Evolutionary conservation across 805 yeast genomes (phyloP).

Genomic region (Yarrowia keelungensis): DNA sequence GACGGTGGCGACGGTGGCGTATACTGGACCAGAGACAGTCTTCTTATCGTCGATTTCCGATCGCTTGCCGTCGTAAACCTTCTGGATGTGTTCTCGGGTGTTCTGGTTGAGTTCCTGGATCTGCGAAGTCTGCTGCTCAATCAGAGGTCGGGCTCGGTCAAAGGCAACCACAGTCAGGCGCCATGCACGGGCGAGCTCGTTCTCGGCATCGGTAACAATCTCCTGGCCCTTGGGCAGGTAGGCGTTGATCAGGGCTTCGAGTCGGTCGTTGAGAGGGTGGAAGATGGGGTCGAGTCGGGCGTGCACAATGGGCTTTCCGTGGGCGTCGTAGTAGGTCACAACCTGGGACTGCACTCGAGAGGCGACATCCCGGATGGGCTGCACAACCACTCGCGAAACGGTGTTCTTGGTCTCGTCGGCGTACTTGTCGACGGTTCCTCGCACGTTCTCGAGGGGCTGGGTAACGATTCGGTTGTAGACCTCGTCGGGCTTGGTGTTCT

Average conservation of each 20-base stretch:
- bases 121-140: slow-evolving; percentile 42
- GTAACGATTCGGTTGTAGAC: slow-evolving; percentile 53
- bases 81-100: slow-evolving; percentile 42
- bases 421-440: slow-evolving; percentile 50
- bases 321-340: slow-evolving; percentile 59
- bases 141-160: slow-evolving; percentile 43
- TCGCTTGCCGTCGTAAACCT: slow-evolving; percentile 41
- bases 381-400: slow-evolving; percentile 58
- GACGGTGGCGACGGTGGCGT: slow-evolving; percentile 40
- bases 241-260: slow-evolving; percentile 56
- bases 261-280: slow-evolving; percentile 63
- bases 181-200: slow-evolving; percentile 64
- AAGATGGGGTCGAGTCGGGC: slow-evolving; percentile 68
- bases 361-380: slow-evolving; percentile 52
- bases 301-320: slow-evolving; percentile 69
- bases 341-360: slow-evolving; percentile 60
- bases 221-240: slow-evolving; percentile 56
- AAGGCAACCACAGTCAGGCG: slow-evolving; percentile 54
- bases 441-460: slow-evolving; percentile 51
- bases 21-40: slow-evolving; percentile 40
- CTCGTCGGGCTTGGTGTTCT: slow-evolving; percentile 63
- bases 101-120: slow-evolving; percentile 40
- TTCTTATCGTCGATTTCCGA: slow-evolving; percentile 35
- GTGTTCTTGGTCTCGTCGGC: slow-evolving; percentile 47
- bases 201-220: slow-evolving; percentile 55